Percentiles rank a stretch among this genome's conserved stretches.
These are phyloP conservation scores for Garcia nutans DNA, from an alignment of 345 rosid species.

Conservation along the genomic window DNA sequence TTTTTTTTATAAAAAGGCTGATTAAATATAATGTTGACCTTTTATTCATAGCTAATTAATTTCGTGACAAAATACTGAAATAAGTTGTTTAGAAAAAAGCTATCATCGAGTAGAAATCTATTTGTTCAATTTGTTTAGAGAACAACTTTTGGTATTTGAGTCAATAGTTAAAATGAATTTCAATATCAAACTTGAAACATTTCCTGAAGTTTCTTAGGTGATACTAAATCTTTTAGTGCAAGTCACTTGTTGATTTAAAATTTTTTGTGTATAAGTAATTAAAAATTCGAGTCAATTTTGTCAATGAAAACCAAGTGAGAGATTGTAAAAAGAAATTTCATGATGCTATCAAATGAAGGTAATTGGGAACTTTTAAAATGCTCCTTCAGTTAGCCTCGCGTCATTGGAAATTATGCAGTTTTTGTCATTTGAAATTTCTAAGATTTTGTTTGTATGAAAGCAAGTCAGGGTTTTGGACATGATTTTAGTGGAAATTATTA, in stretches of 20 bases:
- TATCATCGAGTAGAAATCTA: not conserved
- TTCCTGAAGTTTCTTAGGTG: too few species aligned
- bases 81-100: not conserved
- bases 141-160: not conserved
- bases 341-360: too few species aligned
- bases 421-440: not conserved
- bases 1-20: too few species aligned
- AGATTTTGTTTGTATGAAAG: not conserved
- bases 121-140: not conserved
- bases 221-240: too few species aligned
- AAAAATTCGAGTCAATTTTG: too few species aligned
- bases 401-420: too few species aligned
- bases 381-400: not conserved
- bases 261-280: too few species aligned
- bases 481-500: not conserved
- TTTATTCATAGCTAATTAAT: not conserved
- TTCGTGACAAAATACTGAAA: not conserved
- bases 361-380: too few species aligned
- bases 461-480: not conserved
- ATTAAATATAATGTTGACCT: not conserved
- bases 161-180: not conserved
- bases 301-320: too few species aligned
- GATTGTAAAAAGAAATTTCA: too few species aligned
- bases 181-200: too few species aligned
- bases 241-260: too few species aligned